Evolutionary conservation across 306 rosid species (phyloP).

Genomic region (Vicia villosa): DNA sequence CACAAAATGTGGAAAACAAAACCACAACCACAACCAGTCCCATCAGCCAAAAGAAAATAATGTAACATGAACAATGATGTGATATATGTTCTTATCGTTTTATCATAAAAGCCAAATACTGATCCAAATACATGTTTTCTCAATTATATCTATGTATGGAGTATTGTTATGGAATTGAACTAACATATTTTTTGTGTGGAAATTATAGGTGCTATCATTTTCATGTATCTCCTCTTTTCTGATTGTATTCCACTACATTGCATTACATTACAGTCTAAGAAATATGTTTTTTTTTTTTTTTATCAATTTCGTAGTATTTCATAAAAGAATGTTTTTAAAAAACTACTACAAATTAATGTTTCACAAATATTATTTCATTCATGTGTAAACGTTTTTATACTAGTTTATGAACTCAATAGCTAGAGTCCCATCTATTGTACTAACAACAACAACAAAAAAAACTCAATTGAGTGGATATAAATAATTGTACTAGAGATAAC

Average conservation of each 20-base stretch:
- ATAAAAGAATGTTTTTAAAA: no score
- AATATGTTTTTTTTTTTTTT: no score
- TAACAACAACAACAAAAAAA: no score
- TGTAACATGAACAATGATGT: conserved; percentile 21
- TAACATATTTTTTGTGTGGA: neutral
- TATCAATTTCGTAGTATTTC: no score
- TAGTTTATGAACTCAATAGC: no score
- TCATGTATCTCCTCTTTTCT: neutral
- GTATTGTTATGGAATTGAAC: neutral
- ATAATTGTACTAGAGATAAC: no score
- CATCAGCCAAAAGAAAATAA: conserved; percentile 5
- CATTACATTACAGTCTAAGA: neutral
- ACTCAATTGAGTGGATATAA: no score
- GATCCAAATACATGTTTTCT: conserved; percentile 9
- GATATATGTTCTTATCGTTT: conserved; percentile 37
- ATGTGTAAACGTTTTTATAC: no score
- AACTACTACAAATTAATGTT: no score
- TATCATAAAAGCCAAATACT: conserved; percentile 16
- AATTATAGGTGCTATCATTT: conserved; percentile 1
- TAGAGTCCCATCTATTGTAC: no score
- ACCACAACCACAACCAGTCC: conserved; percentile 4
- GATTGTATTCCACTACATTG: neutral
- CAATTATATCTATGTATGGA: neutral
- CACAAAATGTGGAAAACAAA: neutral
- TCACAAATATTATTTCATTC: no score